Base-by-base conservation (phyloP, 2,329 filamentous ascomycete species). In the Sclerotinia subarctica region DNA sequence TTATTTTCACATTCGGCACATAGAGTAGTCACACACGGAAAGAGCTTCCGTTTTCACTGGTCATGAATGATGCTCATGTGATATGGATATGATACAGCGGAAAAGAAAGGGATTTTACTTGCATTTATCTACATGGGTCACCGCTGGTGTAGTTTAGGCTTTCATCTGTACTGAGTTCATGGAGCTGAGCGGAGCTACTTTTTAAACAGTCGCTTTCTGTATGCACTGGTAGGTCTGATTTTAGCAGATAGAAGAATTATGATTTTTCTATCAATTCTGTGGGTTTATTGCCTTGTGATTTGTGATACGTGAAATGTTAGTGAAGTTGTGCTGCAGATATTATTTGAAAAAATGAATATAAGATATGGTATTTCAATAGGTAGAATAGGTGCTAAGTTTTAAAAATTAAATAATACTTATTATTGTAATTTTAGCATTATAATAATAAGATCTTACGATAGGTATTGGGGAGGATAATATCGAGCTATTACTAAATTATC, bases 161-260 rank as follows among this genome's bases (percentile, higher is more conserved):
- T 51, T 38, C 59, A 32, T 26, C 59, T 42, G 59, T 63, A 42
- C n/a, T 63, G n/a, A 51, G 51, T 19, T 38, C 46, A 63, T 63
- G 15, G 17, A 32, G 59, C 15, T 51, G 4, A 8, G 46, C 46
- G 24, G 59, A 21, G 35, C n/a, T 63, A 8, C 59, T 51, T 38
- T 35, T 51, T 38, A 13, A 8, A 10, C 38, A 24, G 46, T 63
- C 13, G n/a, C 8, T 51, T 24, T 51, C n/a, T 51, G 17, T 21
- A 26, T 38, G 46, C 32, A 13, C 21, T 19, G 13, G 59, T 63
- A 49, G 29, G 26, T 38, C 15, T 63, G 32, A 26, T 38, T 13
- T 38, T 8, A 42, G 46, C 7, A 42, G 32, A 51, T 51, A 51
- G 46, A 26, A 26, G 29, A 63, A 51, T 63, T 26, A n/a, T 15